Percentiles rank a stretch among this genome's conserved stretches.
These are phyloP conservation scores for Plenodomus tracheiphilus DNA, from an alignment of 2,329 filamentous ascomycete genomes.

Conservation along the genomic window DNA sequence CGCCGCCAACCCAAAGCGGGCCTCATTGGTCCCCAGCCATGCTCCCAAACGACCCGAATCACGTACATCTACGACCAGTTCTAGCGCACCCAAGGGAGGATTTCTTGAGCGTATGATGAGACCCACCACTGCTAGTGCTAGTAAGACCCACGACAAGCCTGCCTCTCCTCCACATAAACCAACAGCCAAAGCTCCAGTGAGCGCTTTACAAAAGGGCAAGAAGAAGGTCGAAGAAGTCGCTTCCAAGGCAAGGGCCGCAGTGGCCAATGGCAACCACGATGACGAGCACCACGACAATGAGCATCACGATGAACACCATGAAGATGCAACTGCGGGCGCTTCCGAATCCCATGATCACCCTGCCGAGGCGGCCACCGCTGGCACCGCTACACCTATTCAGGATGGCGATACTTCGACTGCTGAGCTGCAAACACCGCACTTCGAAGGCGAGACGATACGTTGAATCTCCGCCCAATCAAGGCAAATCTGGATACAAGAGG, in stretches of 20 bases:
- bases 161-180: conserved; percentile 42
- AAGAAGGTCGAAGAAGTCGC: conserved; percentile 42
- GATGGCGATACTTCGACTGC: conserved; percentile 24
- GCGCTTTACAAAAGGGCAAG: conserved; percentile 38
- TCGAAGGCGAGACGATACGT: conserved; percentile 26
- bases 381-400: conserved; percentile 17
- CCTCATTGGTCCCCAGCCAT: conserved; percentile 38
- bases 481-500: neutral
- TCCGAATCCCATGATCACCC: conserved; percentile 8
- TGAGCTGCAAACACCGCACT: conserved; percentile 29
- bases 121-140: conserved; percentile 70
- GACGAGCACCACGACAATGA: conserved; percentile 13
- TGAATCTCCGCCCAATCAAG: conserved; percentile 5
- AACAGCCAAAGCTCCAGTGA: conserved; percentile 26
- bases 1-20: conserved; percentile 28
- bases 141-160: conserved; percentile 67
- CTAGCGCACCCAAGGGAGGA: conserved; percentile 64
- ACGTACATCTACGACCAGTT: conserved; percentile 51
- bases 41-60: conserved; percentile 55
- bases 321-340: conserved; percentile 15
- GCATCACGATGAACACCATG: neutral
- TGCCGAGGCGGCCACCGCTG: conserved; percentile 7
- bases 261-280: conserved; percentile 33
- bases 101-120: conserved; percentile 84
- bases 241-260: conserved; percentile 39